Evolutionary conservation across 768 basidiomycete species (phyloP).

Genomic region (Lactarius pseudohatsudake): DNA sequence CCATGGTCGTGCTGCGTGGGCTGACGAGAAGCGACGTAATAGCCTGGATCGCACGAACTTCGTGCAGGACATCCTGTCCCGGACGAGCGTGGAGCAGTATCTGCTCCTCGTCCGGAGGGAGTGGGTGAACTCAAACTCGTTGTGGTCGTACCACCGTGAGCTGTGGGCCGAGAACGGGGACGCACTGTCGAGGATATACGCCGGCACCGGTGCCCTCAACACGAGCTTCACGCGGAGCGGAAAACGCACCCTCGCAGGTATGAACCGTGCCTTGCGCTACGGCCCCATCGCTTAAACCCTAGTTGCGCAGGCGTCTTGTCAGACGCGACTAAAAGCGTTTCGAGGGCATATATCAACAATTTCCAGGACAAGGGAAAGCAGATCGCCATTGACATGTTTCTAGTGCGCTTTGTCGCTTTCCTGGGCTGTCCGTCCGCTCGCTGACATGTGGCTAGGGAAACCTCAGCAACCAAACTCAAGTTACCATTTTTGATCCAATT

Average conservation of each 20-base stretch:
- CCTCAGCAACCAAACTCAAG: slow-evolving; percentile 80
- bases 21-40: neutral
- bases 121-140: slow-evolving; percentile 62
- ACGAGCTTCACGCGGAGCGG: slow-evolving; percentile 95
- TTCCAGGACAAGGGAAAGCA: slow-evolving; percentile 97
- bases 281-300: neutral
- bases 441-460: slow-evolving; percentile 69
- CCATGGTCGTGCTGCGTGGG: neutral
- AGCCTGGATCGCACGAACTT: slow-evolving; percentile 98
- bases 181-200: slow-evolving; percentile 90
- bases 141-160: slow-evolving; percentile 90
- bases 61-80: slow-evolving; percentile 91
- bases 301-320: slow-evolving; percentile 69
- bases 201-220: slow-evolving; percentile 90
- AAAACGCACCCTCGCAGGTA: slow-evolving; percentile 88
- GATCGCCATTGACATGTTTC: slow-evolving; percentile 89
- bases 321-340: slow-evolving; percentile 95
- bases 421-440: neutral
- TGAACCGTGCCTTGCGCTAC: neutral
- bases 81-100: slow-evolving; percentile 78
- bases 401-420: slow-evolving; percentile 51
- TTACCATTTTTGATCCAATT: slow-evolving; percentile 91
- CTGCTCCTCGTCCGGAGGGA: slow-evolving; percentile 74
- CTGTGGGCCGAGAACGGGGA: slow-evolving; percentile 98
- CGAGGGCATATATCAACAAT: slow-evolving; percentile 96